These are phyloP conservation scores for Oryza meridionalis DNA, from an alignment of 176 grass and related monocot species.

Conservation along the genomic window DNA sequence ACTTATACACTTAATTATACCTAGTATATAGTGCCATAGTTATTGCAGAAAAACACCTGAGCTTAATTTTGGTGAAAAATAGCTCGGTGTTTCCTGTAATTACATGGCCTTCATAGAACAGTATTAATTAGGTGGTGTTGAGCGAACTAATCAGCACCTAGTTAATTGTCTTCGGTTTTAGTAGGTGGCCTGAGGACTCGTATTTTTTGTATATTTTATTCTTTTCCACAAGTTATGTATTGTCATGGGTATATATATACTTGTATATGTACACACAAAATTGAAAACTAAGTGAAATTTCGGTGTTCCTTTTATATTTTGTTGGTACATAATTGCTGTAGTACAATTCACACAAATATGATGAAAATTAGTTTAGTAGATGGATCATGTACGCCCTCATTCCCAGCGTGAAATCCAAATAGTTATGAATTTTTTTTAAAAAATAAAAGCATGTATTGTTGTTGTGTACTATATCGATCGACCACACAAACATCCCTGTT, in stretches of 20 bases:
- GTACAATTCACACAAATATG: not conserved
- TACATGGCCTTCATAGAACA: not conserved
- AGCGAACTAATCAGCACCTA: not conserved
- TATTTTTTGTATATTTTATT: slow-evolving; percentile 9
- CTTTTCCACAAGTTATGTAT: not conserved
- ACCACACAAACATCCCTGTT: too few species aligned
- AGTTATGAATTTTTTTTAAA: too few species aligned
- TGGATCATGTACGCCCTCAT: too few species aligned
- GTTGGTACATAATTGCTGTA: not conserved
- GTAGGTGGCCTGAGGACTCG: not conserved
- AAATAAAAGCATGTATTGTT: too few species aligned
- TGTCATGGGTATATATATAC: not conserved
- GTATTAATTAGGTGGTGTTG: slow-evolving; percentile 20
- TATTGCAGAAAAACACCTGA: slow-evolving; percentile 46
- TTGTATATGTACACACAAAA: not conserved
- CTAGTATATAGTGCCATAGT: not conserved
- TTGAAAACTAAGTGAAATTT: not conserved
- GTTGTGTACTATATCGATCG: too few species aligned
- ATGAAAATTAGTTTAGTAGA: not conserved
- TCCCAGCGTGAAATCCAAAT: too few species aligned
- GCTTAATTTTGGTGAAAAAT: slow-evolving; percentile 20
- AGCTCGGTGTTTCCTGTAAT: slow-evolving; percentile 36
- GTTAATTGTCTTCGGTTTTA: not conserved
- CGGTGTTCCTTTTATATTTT: not conserved
- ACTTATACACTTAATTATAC: too few species aligned